These are phyloP conservation scores for Thraustochytrium striatum DNA, from an alignment of 352 stramenopile species.

Conservation along the genomic window DNA sequence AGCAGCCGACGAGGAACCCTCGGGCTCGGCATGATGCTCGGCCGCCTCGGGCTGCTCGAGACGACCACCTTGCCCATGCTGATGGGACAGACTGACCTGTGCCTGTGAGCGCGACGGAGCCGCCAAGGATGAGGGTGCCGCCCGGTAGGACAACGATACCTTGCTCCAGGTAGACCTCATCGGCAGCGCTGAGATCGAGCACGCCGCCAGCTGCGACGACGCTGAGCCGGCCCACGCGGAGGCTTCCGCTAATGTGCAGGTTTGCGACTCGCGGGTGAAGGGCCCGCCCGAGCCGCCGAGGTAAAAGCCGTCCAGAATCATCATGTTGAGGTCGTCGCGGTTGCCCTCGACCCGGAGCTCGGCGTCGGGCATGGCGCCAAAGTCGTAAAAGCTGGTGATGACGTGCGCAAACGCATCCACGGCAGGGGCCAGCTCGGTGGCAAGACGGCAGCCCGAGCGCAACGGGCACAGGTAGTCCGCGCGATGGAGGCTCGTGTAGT, in stretches of 20 bases:
- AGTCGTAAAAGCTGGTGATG: conserved; percentile 46
- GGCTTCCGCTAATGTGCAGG: conserved; percentile 5
- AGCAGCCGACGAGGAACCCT: conserved; percentile 13
- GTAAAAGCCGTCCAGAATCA: conserved; percentile 26
- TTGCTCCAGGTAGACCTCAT: conserved; percentile 7
- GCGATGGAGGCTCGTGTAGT: background rate
- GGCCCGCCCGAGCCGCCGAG: background rate
- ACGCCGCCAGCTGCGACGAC: conserved; percentile 5
- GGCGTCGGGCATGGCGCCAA: conserved; percentile 12
- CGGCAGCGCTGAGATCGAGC: conserved; percentile 14
- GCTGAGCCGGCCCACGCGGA: conserved; percentile 24
- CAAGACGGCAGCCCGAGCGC: conserved; percentile 24
- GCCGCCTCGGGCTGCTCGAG: background rate
- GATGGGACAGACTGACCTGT: conserved; percentile 1
- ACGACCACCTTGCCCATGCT: background rate
- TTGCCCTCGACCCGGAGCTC: conserved; percentile 6
- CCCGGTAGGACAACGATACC: conserved; percentile 31
- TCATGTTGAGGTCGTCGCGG: background rate
- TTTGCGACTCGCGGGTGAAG: background rate
- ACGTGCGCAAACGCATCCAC: conserved; percentile 43
- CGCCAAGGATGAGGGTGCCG: conserved; percentile 5
- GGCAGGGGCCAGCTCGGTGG: conserved; percentile 2
- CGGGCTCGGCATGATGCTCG: background rate
- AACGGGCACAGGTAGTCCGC: conserved; percentile 14
- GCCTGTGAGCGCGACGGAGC: background rate